Conservation (phyloP, 805 yeast genomes). For the Candida namnaoensis region DNA sequence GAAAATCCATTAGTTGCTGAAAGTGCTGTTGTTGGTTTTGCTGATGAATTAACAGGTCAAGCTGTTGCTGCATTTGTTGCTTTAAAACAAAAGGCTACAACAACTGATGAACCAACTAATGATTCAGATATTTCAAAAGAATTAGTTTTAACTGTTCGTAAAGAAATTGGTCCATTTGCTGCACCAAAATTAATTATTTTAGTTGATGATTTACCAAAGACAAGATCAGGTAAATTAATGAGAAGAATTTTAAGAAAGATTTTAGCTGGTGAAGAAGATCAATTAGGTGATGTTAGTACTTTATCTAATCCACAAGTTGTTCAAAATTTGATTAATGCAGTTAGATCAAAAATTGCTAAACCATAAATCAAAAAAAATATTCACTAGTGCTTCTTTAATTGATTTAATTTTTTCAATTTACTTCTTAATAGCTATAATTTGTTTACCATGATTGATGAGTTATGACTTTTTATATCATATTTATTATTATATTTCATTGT, state of each 20-base stretch:
- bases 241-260: conserved; percentile 94
- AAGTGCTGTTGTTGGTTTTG: conserved; percentile 93
- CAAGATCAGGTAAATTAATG: conserved; percentile 98
- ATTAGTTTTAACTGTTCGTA: conserved; percentile 81
- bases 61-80: conserved; percentile 94
- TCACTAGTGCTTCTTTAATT: too few species aligned
- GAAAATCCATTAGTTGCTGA: conserved; percentile 80
- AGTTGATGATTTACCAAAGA: conserved; percentile 92
- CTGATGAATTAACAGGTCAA: conserved; percentile 95
- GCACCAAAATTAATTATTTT: conserved; percentile 85
- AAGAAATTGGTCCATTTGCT: conserved; percentile 83
- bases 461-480: too few species aligned
- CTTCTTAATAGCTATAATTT: too few species aligned
- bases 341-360: too few species aligned
- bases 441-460: too few species aligned
- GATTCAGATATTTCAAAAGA: conserved; percentile 45
- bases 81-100: conserved; percentile 45
- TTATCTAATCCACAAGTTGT: conserved; percentile 82
- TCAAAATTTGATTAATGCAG: conserved; percentile 46
- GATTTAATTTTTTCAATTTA: too few species aligned
- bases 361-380: too few species aligned
- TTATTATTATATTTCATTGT: too few species aligned
- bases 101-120: conserved; percentile 15
- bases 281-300: conserved; percentile 88
- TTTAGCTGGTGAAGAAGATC: conserved; percentile 85